Conservation (phyloP, 2,329 filamentous ascomycete species). For the Capronia americana region DNA sequence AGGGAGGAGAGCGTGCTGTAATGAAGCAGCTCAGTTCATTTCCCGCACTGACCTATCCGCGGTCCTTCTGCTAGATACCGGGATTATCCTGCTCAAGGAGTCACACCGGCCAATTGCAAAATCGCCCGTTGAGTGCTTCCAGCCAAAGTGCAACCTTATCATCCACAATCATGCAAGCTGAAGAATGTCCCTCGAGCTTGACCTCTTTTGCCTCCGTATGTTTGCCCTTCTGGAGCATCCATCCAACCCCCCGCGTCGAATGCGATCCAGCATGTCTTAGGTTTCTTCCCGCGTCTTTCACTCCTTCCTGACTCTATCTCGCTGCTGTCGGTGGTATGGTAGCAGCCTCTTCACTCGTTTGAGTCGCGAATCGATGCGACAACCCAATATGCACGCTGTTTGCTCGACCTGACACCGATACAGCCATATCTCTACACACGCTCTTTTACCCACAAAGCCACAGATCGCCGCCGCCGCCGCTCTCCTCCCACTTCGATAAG, state of each 20-base stretch:
- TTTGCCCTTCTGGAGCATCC: constrained; percentile 19
- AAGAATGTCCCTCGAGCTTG: constrained; percentile 16
- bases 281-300: constrained; percentile 6
- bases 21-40: neutral
- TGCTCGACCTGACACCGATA: constrained; percentile 13
- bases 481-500: neutral
- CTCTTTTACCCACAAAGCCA: constrained; percentile 13
- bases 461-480: neutral
- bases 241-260: neutral
- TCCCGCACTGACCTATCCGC: neutral
- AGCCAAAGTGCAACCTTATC: constrained; percentile 9
- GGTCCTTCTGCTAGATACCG: neutral
- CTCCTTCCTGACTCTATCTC: constrained; percentile 2
- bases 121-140: neutral
- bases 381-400: constrained; percentile 18
- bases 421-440: constrained; percentile 15
- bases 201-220: neutral
- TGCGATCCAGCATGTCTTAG: constrained; percentile 14
- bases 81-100: neutral
- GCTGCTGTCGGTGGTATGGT: constrained; percentile 6
- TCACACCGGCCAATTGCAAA: constrained; percentile 3
- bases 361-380: constrained; percentile 12
- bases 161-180: constrained; percentile 12
- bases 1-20: neutral
- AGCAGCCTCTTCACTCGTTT: constrained; percentile 26